Evolutionary conservation across 2,329 filamentous ascomycete genomes (phyloP), one percentile per base, ranked within the genome.

Genomic region (Penicillium griseofulvum): DNA sequence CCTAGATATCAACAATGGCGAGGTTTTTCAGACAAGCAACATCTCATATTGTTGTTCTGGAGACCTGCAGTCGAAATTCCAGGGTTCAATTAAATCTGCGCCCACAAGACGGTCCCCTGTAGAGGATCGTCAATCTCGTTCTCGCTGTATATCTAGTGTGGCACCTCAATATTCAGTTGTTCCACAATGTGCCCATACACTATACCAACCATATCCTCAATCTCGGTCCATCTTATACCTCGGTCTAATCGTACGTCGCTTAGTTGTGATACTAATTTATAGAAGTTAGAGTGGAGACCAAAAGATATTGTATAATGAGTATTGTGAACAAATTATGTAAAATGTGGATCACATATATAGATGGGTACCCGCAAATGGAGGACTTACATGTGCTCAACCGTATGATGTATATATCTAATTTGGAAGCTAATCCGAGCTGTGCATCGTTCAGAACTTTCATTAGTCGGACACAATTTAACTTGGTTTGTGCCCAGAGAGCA

Each of bases 1-100:
- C 43, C 19, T 56, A 37, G 28, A 56, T 39, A 1, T 61, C 54
- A 2, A 56, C 38, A 7, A 31, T 24, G 10, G 48, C 34, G 19
- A 58, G 29, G 5, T 57, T 55, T 39, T 43, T 29, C 49, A 31
- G 17, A 51, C 41, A 34, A 60, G 28, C 1, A 60, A 52, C 43
- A 51, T 28, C 48, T 55, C 26, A 38, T 56, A 61, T 46, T 60
- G 31, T 54, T n/a, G n/a, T n/a, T 58, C 55, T 9, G 50, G 54
- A 14, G 57, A 49, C 12, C 57, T 57, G 11, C 14, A 29, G 26
- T 44, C 11, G 28, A 1, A 16, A 31, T 16, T 31, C 11, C 26
- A 31, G 6, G 10, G 4, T 8, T 43, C 14, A 6, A 19, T 17
- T 24, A 5, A 28, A 29, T 43, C 17, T 29, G 24, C n/a, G 11